Conservation (phyloP, 1,284 basidiomycete genomes). For the Xerocomus amazonicus region DNA sequence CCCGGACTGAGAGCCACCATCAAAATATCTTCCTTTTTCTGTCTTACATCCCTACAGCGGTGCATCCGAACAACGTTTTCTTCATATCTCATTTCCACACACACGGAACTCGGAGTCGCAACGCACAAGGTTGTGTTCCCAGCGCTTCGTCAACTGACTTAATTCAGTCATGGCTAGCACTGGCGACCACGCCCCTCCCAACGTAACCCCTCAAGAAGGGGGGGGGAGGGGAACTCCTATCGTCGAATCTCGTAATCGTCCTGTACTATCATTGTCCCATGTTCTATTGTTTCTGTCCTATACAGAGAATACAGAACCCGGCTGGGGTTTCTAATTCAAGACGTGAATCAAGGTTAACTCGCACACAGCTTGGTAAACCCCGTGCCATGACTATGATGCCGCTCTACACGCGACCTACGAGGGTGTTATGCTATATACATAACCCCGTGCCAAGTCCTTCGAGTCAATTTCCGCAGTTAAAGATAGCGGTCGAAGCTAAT, state of each 20-base stretch:
- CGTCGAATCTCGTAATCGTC: conserved; percentile 20
- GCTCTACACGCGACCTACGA: conserved; percentile 17
- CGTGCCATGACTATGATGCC: neutral
- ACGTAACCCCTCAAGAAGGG: conserved; percentile 17
- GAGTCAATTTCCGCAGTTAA: conserved; percentile 30
- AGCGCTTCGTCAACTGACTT: conserved; percentile 1
- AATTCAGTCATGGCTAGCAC: conserved; percentile 6
- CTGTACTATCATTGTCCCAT: conserved; percentile 1
- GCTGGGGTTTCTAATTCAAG: conserved; percentile 21
- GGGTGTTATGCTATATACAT: conserved; percentile 10
- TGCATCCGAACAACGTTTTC: conserved; percentile 6
- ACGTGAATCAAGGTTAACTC: conserved; percentile 25
- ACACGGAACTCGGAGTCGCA: neutral
- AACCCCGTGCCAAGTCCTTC: conserved; percentile 16
- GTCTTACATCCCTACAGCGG: neutral
- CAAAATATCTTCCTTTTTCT: conserved; percentile 1
- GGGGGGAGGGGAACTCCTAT: neutral
- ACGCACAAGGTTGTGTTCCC: conserved; percentile 1
- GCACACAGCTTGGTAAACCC: conserved; percentile 16
- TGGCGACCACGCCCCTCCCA: conserved; percentile 1
- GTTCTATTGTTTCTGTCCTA: conserved; percentile 7
- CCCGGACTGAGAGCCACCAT: conserved; percentile 10
- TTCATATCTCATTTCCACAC: conserved; percentile 6
- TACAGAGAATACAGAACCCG: conserved; percentile 5
- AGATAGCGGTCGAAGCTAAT: conserved; percentile 8